Evolutionary conservation across 2,329 filamentous ascomycete genomes (phyloP).

Genomic region (Sporothrix euskadiensis): DNA sequence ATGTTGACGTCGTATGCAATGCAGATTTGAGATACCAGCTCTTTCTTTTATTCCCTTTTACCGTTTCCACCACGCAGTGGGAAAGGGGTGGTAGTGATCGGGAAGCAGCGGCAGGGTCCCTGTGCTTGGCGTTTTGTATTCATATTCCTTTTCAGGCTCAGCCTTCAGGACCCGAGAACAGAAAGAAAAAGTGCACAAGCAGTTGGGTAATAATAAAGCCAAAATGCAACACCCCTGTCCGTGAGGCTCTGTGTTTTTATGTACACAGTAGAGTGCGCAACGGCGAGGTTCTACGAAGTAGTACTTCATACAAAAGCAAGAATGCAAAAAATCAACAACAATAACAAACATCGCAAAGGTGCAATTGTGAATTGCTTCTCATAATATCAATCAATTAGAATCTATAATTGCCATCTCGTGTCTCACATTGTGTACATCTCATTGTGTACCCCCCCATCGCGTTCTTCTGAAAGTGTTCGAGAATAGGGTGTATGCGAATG

Average conservation of each 20-base stretch:
- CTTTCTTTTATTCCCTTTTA: neutral
- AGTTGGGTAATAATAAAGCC: neutral
- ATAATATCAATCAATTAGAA: neutral
- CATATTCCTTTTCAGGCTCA: neutral
- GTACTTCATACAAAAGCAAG: no score
- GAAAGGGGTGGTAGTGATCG: neutral
- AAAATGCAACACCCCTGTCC: conserved; percentile 4
- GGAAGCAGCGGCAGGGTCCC: neutral
- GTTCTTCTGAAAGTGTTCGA: neutral
- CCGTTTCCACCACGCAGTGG: neutral
- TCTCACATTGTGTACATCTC: neutral
- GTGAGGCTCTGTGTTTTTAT: neutral
- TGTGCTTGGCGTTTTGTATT: conserved; percentile 21
- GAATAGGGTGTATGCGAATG: neutral
- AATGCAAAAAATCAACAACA: neutral
- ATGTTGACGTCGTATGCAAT: conserved; percentile 3
- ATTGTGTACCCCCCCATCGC: neutral
- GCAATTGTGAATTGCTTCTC: neutral
- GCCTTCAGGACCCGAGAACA: neutral
- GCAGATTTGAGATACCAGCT: neutral
- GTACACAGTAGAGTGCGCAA: neutral
- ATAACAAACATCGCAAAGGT: neutral
- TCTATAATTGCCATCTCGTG: neutral
- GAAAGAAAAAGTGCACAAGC: neutral
- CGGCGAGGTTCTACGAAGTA: neutral